phyloP scores from a whole-genome alignment of 2,329 filamentous ascomycete genomes.

The Neocatenulostroma microsporum region DNA sequence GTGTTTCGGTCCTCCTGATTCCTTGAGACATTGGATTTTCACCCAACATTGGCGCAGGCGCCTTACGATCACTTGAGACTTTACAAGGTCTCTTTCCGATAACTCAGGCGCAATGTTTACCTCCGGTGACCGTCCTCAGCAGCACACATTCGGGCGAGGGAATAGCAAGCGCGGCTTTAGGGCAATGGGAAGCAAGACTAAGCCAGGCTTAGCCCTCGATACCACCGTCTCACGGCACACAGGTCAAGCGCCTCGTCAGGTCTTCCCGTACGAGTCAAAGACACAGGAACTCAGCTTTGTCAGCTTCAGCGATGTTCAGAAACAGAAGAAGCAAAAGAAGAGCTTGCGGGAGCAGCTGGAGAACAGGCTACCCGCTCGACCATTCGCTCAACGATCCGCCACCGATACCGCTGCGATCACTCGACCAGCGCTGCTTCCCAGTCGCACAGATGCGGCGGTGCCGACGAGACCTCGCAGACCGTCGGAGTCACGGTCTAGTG shows the following conservation, averaged over 20 bases:
- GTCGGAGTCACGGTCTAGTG: neutral
- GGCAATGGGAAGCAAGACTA: conserved; percentile 5
- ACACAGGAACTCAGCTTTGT: conserved; percentile 21
- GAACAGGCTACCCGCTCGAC: conserved; percentile 8
- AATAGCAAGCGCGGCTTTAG: conserved; percentile 3
- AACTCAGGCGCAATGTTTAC: neutral
- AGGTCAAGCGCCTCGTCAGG: conserved; percentile 40
- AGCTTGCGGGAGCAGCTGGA: conserved; percentile 23
- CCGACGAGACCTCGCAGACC: too few species aligned
- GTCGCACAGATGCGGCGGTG: neutral
- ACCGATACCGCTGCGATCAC: neutral
- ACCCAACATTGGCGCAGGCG: neutral
- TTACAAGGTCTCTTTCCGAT: neutral
- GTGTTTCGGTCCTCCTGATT: neutral
- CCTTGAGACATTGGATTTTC: neutral
- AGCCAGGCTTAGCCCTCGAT: conserved; percentile 40
- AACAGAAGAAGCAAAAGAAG: conserved; percentile 18
- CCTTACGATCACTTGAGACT: neutral
- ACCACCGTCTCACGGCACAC: conserved; percentile 55
- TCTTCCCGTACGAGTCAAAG: conserved; percentile 31
- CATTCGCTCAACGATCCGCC: conserved; percentile 2
- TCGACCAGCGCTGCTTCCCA: neutral
- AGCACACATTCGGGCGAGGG: too few species aligned
- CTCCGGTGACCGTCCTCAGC: neutral
- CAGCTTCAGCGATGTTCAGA: conserved; percentile 17